Base-by-base conservation (phyloP, 2,329 filamentous ascomycete genomes). In the Aspergillus pseudoglaucus region DNA sequence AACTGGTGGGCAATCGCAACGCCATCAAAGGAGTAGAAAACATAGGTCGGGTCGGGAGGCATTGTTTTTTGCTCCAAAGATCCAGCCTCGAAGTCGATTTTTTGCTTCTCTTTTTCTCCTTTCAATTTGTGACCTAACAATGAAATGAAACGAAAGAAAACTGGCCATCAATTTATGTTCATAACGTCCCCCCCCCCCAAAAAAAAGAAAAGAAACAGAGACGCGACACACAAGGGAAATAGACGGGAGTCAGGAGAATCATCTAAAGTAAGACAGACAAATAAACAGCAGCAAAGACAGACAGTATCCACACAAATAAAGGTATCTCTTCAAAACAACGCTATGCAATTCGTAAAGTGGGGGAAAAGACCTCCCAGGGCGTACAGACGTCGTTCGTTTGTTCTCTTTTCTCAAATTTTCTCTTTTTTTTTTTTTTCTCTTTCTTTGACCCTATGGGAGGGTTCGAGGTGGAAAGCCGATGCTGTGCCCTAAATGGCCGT, bases 1-100 rank as follows among this genome's bases (percentile, higher is more conserved):
- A 98, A 98, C 71, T 97, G 93, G 93, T 98, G 91, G 91, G 89
- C 84, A 46, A 84, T 95, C 64, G 79, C 75, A 48, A 66, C 68
- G 17, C 37, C 15, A 18, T 39, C 37, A 4, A 39, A 52, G 63
- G 69, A 47, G 40, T 39, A 48, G 47, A 55, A 53, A 53, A 47
- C 47, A 46, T 43, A 51, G 53, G 52, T 52, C 45, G 49, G 44
- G 50, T 43, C 32, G 35, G 27, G 45, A 42, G 17, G 23, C 47
- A 45, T 52, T 50, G 45, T 45, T 10, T 32, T 47, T 46, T 47
- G 44, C 53, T 59, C 47, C 59, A 58, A 61, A 14, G 59, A 60
- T 50, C 65, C 64, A 61, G 63, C 56, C 62, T 59, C 59, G 58
- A 55, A 57, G 51, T 18, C 37, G 17, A 15, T 44, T 32, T 22